phyloP scores from a whole-genome alignment of 139 green algal genomes.

The Astrephomene gubernaculifera region DNA sequence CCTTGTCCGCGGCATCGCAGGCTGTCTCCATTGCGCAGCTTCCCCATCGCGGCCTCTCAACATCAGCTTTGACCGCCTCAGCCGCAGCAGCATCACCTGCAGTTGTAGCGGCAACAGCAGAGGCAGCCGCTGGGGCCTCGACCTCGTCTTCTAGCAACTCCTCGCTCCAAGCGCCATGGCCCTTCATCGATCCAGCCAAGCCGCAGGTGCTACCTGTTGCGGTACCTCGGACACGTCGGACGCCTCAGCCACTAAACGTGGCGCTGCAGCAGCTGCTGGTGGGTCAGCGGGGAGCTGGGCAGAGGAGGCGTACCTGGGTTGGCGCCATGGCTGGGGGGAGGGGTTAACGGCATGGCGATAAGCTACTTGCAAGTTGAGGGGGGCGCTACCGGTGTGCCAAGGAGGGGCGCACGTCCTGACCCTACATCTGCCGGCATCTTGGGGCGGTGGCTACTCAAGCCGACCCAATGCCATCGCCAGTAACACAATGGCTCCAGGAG shows the following conservation, averaged over 20 bases:
- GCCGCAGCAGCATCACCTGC: background rate
- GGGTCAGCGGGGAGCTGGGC: background rate
- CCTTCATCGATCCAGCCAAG: slow-evolving; percentile 19
- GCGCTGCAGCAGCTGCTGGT: slow-evolving; percentile 17
- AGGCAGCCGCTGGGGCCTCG: background rate
- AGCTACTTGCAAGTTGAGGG: background rate
- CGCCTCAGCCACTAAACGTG: background rate
- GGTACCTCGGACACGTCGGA: background rate
- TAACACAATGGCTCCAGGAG: too few relatives aligned
- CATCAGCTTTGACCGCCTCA: background rate
- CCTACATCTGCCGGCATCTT: background rate
- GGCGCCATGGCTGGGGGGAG: background rate
- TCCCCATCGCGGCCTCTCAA: background rate
- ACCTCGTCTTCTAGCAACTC: too few relatives aligned
- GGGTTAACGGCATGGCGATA: background rate
- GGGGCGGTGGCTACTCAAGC: too few relatives aligned
- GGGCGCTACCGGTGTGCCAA: background rate
- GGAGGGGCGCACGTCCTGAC: background rate
- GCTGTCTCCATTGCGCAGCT: background rate
- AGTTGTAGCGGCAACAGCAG: background rate
- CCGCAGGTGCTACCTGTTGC: slow-evolving; percentile 2
- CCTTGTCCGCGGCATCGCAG: background rate
- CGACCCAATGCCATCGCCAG: too few relatives aligned
- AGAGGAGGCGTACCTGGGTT: background rate
- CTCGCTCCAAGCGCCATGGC: slow-evolving; percentile 4